Percentiles rank a stretch among this genome's conserved stretches.
Conservation (phyloP, 352 stramenopile genomes). For the Phytopythium litorale region DNA sequence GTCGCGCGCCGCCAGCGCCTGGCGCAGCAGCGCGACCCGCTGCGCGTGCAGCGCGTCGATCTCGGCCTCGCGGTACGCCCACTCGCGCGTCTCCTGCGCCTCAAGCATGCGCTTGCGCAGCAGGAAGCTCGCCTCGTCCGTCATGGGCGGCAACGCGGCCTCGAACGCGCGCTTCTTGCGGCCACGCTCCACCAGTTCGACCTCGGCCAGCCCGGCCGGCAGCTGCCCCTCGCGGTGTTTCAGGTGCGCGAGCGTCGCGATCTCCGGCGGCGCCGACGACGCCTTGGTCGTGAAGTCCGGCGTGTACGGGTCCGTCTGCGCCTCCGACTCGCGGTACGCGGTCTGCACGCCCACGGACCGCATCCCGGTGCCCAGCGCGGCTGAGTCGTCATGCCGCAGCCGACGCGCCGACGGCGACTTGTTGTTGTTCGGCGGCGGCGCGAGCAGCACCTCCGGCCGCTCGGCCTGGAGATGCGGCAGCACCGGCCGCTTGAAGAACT, state of each 20-base stretch:
- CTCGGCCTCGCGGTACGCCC: constrained; percentile 84
- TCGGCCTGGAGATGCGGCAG: constrained; percentile 87
- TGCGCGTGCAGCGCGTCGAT: constrained; percentile 84
- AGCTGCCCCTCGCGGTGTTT: constrained; percentile 60
- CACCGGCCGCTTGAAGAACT: constrained; percentile 89
- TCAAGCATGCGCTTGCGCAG: constrained; percentile 92
- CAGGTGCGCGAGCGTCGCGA: constrained; percentile 79
- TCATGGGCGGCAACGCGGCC: constrained; percentile 89
- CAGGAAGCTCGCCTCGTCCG: constrained; percentile 90
- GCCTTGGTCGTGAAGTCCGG: constrained; percentile 88
- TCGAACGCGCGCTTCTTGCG: constrained; percentile 86
- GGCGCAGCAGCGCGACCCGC: constrained; percentile 69
- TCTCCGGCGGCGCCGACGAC: constrained; percentile 63
- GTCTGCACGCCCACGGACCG: constrained; percentile 88
- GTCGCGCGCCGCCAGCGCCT: constrained; percentile 86
- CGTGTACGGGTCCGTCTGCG: constrained; percentile 92
- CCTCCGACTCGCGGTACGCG: constrained; percentile 91
- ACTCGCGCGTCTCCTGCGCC: constrained; percentile 89
- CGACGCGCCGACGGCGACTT: constrained; percentile 18
- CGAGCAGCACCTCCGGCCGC: constrained; percentile 83
- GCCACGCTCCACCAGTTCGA: constrained; percentile 90
- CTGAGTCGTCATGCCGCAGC: constrained; percentile 28
- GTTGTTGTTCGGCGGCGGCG: constrained; percentile 24
- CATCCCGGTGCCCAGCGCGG: constrained; percentile 34
- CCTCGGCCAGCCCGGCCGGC: constrained; percentile 75